Base-by-base conservation (phyloP, 306 rosid genomes). In the Senna tora region DNA sequence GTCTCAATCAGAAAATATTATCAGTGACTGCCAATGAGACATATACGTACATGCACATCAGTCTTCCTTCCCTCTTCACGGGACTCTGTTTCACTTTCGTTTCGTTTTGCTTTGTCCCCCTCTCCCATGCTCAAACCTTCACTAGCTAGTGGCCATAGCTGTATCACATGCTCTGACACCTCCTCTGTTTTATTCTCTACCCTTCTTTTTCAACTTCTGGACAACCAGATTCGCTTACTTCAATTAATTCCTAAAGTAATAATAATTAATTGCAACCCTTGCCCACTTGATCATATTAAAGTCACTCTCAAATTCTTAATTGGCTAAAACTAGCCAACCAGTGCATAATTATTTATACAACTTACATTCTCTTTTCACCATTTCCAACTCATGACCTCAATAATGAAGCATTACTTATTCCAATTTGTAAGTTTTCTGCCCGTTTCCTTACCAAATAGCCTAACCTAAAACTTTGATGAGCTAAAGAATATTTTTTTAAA, bases 151-250 rank as follows among this genome's bases (percentile, higher is more conserved):
- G 54, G 34, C 66, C 49, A 51, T 20, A 65, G 67, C 39, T 77
- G 63, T 61, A 43, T 86, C 90, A 86, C 90, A 83, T 86, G 88
- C 64, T 75, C 86, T 81, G 84, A 76, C 84, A 80, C 61, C 17
- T n/a, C 20, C 54, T 69, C 65, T 83, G 88, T 81, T 78, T 75
- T 81, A 69, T 83, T 81, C 82, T 76, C 67, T 75, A 58, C 78
- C 80, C 13, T 36, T 36, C 67, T 22, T 61, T 61, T 36, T 61
- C 67, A 11, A 61, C 59, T 71, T 34, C 8, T 66, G 65, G 43
- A 56, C 56, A 74, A 70, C 64, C 60, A 54, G 62, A 47, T 19
- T 32, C 47, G 46, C 32, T 20, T 10, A 19, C 77, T 72, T 47
- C 69, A 22, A 73, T 73, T 38, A 47, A 47, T 19, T 70, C 71